Percentiles rank a stretch among this genome's conserved stretches.
Conservation (phyloP, 495 filamentous ascomycete species). For the Xanthoparmelia taractica region DNA sequence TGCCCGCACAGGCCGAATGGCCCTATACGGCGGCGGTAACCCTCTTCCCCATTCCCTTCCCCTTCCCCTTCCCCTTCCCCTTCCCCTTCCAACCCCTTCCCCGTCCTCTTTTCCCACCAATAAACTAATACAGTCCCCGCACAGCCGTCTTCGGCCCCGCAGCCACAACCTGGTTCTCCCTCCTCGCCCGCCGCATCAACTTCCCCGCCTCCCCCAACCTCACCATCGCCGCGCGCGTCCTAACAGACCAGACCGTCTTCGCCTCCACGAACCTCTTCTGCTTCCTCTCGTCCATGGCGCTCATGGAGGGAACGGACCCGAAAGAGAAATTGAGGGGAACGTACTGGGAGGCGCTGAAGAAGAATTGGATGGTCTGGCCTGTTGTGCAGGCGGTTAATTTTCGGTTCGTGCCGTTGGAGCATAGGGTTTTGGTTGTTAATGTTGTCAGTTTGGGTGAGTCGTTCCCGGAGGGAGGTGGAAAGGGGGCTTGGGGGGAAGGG, state of each 20-base stretch:
- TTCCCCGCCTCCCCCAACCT: constrained; percentile 51
- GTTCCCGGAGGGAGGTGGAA: not conserved
- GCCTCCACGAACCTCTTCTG: constrained; percentile 70
- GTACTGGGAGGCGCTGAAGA: constrained; percentile 61
- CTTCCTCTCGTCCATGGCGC: constrained; percentile 80
- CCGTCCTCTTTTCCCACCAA: too few species aligned
- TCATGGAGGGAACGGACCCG: constrained; percentile 71
- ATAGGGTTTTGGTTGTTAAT: constrained; percentile 84
- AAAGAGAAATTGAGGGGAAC: constrained; percentile 60
- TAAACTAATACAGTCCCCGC: constrained; percentile 18
- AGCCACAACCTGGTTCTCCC: constrained; percentile 80
- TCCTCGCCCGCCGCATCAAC: constrained; percentile 64
- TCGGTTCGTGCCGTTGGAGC: constrained; percentile 76
- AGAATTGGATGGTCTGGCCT: constrained; percentile 92
- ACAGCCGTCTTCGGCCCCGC: constrained; percentile 83
- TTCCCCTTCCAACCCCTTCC: not conserved
- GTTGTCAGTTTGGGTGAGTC: constrained; percentile 66
- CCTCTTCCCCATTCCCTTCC: constrained; percentile 3
- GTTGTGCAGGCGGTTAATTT: constrained; percentile 88
- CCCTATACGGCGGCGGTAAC: constrained; percentile 81
- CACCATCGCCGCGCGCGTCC: constrained; percentile 76
- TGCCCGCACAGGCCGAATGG: constrained; percentile 80
- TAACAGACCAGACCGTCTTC: constrained; percentile 77
- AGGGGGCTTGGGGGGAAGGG: too few species aligned
- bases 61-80: constrained; percentile 1